Percentiles rank a stretch among this genome's conserved stretches.
These are phyloP conservation scores for Exophiala lecanii-corni DNA, from an alignment of 2,329 filamentous ascomycete genomes.

Conservation along the genomic window DNA sequence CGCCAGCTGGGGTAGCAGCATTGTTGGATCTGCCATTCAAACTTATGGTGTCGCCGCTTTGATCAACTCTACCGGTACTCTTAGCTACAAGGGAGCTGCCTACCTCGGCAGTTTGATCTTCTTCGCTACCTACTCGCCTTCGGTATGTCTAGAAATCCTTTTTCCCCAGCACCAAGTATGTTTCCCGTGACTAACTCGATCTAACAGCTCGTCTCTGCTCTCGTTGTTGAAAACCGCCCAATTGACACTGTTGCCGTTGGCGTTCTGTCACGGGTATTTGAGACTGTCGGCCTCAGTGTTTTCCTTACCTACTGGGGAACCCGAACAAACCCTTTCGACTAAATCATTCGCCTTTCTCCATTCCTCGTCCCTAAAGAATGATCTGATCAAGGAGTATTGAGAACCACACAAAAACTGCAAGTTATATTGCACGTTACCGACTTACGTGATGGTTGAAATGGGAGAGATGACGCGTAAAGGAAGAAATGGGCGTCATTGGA, in stretches of 20 bases:
- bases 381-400: too few species aligned
- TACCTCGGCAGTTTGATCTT: conserved; percentile 92
- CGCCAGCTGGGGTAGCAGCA: conserved; percentile 82
- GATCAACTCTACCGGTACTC: conserved; percentile 89
- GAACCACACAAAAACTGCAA: too few species aligned
- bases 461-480: too few species aligned
- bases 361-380: not conserved
- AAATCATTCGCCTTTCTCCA: conserved; percentile 30
- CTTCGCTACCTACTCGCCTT: conserved; percentile 78
- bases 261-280: conserved; percentile 76
- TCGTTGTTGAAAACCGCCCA: conserved; percentile 87
- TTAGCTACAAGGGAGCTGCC: conserved; percentile 94
- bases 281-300: conserved; percentile 86
- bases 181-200: conserved; percentile 1
- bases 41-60: conserved; percentile 84
- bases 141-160: conserved; percentile 37
- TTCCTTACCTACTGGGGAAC: conserved; percentile 99
- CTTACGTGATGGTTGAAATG: too few species aligned
- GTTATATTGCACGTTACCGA: too few species aligned
- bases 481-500: not conserved
- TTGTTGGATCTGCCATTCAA: conserved; percentile 83
- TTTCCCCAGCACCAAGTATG: too few species aligned
- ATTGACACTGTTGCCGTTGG: conserved; percentile 85
- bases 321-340: conserved; percentile 86
- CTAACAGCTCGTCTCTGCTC: conserved; percentile 71